These are phyloP conservation scores for Spinacia oleracea DNA, from an alignment of 179 eudicot species.

Conservation along the genomic window DNA sequence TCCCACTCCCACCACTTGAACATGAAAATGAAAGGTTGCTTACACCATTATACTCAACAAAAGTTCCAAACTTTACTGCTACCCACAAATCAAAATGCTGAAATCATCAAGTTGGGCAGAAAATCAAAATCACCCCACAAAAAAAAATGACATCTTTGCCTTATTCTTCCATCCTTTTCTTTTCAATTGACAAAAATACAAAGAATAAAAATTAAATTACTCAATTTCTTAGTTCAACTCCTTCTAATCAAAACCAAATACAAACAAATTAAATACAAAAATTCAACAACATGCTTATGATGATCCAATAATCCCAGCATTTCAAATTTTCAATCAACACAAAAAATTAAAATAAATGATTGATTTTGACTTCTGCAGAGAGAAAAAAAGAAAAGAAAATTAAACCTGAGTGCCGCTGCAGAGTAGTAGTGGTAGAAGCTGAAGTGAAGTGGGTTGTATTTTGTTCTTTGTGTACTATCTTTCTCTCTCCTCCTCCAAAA, in stretches of 20 bases:
- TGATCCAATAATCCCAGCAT: neutral
- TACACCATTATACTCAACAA: neutral
- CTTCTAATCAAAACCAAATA: neutral
- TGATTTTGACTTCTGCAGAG: constrained; percentile 6
- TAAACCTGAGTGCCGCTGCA: constrained; percentile 10
- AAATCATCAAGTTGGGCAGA: neutral
- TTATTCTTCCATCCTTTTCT: neutral
- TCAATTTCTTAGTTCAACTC: neutral
- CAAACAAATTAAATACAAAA: neutral
- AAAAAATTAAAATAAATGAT: neutral
- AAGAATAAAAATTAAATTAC: too few species aligned
- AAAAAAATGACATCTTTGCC: neutral
- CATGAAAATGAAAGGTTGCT: neutral
- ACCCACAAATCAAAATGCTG: neutral
- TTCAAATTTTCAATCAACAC: neutral
- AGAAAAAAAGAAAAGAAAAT: too few species aligned
- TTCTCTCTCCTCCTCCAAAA: neutral
- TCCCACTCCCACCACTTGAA: constrained; percentile 21
- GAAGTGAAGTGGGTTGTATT: neutral
- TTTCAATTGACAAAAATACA: neutral
- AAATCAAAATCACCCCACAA: neutral
- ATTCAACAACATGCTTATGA: neutral
- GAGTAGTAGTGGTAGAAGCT: constrained; percentile 1
- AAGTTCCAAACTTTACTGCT: constrained; percentile 12
- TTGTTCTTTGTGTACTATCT: neutral